Evolutionary conservation across 805 yeast species (phyloP).

Genomic region (Metschnikowia peoriensis): DNA sequence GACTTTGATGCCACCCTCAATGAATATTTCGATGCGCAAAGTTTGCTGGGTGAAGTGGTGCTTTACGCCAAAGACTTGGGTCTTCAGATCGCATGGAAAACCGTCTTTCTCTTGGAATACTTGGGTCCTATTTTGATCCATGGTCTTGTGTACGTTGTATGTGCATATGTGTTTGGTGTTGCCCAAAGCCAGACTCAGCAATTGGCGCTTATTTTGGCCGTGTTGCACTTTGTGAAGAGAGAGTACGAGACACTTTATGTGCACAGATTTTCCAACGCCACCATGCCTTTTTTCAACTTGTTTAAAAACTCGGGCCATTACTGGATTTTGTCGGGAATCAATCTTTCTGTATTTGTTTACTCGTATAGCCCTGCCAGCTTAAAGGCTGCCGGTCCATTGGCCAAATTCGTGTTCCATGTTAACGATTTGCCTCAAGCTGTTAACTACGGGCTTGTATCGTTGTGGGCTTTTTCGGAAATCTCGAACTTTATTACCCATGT

Average conservation of each 20-base stretch:
- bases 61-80: conserved; percentile 85
- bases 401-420: conserved; percentile 42
- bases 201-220: conserved; percentile 51
- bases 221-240: conserved; percentile 82
- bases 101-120: conserved; percentile 87
- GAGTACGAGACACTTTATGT: conserved; percentile 83
- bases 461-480: conserved; percentile 60
- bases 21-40: conserved; percentile 41
- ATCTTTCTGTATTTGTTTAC: conserved; percentile 50
- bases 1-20: conserved; percentile 37
- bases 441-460: conserved; percentile 34
- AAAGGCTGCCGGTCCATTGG: conserved; percentile 18
- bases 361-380: conserved; percentile 18
- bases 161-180: conserved; percentile 15
- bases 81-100: conserved; percentile 87
- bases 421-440: conserved; percentile 36
- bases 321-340: conserved; percentile 83
- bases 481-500: conserved; percentile 74
- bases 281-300: conserved; percentile 88
- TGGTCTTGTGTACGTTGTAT: conserved; percentile 53
- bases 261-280: conserved; percentile 81
- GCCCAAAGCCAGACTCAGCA: conserved; percentile 48
- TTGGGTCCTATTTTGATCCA: conserved; percentile 86
- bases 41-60: conserved; percentile 37
- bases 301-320: conserved; percentile 90